These are phyloP conservation scores for Cryptosporidium ubiquitum DNA, from an alignment of 169 alveolate genomes.

Conservation along the genomic window DNA sequence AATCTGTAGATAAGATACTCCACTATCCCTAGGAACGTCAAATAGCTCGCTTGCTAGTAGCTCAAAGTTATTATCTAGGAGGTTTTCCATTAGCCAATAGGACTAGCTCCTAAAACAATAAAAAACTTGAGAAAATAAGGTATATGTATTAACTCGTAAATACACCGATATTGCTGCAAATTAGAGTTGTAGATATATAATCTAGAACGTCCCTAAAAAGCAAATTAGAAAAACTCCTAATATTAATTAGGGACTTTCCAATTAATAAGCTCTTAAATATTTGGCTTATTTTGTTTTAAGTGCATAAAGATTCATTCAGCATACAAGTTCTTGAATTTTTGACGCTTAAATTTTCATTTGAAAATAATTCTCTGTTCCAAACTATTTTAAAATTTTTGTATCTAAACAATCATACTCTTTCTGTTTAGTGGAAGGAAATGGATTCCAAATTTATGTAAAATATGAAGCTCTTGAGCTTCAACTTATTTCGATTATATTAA, in stretches of 20 bases:
- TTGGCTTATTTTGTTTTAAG: neutral
- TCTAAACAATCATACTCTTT: conserved; percentile 25
- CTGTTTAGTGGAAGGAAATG: neutral
- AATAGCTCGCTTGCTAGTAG: conserved; percentile 49
- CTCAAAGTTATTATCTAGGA: conserved; percentile 57
- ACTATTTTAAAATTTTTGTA: neutral
- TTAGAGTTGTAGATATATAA: neutral
- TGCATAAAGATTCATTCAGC: conserved; percentile 23
- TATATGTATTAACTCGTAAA: conserved; percentile 14
- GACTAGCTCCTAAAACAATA: conserved; percentile 7
- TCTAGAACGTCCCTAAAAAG: neutral
- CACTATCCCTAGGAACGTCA: conserved; percentile 37
- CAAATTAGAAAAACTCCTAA: neutral
- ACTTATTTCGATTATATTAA: neutral
- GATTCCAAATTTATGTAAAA: neutral
- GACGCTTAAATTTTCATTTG: conserved; percentile 14
- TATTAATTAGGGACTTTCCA: conserved; percentile 1
- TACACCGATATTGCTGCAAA: neutral
- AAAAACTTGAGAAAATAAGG: neutral
- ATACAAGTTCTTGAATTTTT: neutral
- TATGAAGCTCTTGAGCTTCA: conserved; percentile 4
- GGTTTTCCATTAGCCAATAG: conserved; percentile 56
- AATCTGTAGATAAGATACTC: conserved; percentile 23
- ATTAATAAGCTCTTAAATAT: neutral
- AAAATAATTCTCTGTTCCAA: conserved; percentile 20